Evolutionary conservation across 208 protist species (phyloP).

Genomic region (Jaenimonas drosophilae): DNA sequence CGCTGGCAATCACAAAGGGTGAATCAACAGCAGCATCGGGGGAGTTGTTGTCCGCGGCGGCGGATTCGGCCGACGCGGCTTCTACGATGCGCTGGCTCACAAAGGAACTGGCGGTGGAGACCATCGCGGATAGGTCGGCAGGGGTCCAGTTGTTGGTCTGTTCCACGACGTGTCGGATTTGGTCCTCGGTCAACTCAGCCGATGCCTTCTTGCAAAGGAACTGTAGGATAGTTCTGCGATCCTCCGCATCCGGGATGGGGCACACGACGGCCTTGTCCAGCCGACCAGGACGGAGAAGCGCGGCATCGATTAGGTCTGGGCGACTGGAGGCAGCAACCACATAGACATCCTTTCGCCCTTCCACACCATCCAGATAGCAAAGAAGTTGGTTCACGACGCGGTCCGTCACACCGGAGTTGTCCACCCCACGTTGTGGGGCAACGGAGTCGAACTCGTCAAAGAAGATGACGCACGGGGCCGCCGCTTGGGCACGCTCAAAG

Average conservation of each 20-base stretch:
- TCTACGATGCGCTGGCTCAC: constrained; percentile 73
- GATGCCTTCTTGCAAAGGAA: constrained; percentile 99
- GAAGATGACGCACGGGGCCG: constrained; percentile 90
- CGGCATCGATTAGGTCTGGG: constrained; percentile 96
- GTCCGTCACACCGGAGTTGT: constrained; percentile 88
- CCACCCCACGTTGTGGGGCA: constrained; percentile 80
- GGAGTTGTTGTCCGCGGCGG: too few relatives aligned
- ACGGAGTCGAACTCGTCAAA: constrained; percentile 95
- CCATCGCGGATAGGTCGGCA: constrained; percentile 65
- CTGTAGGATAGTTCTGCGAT: constrained; percentile 92
- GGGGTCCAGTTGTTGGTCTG: constrained; percentile 72
- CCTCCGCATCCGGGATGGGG: constrained; percentile 63
- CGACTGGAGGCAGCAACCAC: constrained; percentile 98
- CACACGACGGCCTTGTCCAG: constrained; percentile 85
- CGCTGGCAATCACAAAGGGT: constrained; percentile 35
- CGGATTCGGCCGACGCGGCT: too few relatives aligned
- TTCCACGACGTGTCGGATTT: constrained; percentile 36
- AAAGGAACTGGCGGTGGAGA: constrained; percentile 60
- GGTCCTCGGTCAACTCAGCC: constrained; percentile 51
- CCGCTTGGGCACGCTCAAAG: constrained; percentile 83
- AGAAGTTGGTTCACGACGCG: constrained; percentile 97
- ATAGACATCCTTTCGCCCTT: constrained; percentile 90
- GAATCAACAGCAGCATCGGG: too few relatives aligned
- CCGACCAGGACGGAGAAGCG: constrained; percentile 85
- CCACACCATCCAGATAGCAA: constrained; percentile 97